Evolutionary conservation across 257 asterid genomes (phyloP).

Genomic region (Salvia rosmarinus): DNA sequence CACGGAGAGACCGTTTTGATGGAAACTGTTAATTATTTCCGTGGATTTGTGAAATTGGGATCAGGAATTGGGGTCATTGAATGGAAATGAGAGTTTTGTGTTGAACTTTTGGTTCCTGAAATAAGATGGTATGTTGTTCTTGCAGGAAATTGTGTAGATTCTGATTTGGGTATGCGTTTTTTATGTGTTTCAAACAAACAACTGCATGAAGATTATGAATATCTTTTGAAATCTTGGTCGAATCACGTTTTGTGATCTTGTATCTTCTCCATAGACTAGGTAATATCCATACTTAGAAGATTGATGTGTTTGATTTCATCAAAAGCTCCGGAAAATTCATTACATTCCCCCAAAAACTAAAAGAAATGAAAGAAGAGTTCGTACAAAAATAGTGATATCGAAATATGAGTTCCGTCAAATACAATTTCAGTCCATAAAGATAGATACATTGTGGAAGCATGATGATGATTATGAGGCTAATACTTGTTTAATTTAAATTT

Average conservation of each 20-base stretch:
- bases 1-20: background rate
- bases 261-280: background rate
- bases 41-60: conserved; percentile 24
- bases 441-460: background rate
- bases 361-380: background rate
- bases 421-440: background rate
- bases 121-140: conserved; percentile 35
- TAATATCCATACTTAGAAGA: background rate
- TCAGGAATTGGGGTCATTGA: conserved; percentile 26
- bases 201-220: background rate
- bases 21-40: background rate
- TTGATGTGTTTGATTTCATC: background rate
- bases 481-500: background rate
- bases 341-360: background rate
- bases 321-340: background rate
- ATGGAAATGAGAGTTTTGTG: conserved; percentile 1
- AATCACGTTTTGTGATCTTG: background rate
- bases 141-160: background rate
- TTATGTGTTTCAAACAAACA: background rate
- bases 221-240: conserved; percentile 4
- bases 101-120: conserved; percentile 27
- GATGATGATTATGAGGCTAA: conserved; percentile 11
- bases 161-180: background rate
- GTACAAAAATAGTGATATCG: background rate
- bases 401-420: background rate